Evolutionary conservation across 2,329 filamentous ascomycete genomes (phyloP).

Genomic region (Penicillium psychrosexuale): DNA sequence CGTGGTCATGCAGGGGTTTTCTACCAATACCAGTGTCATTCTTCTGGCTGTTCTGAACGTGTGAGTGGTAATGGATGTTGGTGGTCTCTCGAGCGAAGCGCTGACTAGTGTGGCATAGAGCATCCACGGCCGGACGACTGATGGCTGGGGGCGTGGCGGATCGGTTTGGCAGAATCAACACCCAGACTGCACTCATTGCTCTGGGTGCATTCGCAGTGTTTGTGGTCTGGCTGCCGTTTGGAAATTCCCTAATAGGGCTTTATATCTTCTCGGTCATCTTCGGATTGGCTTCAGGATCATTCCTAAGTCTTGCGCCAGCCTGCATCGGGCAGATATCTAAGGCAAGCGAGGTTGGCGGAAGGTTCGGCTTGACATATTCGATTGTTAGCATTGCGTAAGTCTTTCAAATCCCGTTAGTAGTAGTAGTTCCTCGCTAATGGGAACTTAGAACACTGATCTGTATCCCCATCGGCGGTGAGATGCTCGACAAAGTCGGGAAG

Average conservation of each 20-base stretch:
- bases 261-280: constrained; percentile 41
- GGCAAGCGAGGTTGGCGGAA: constrained; percentile 48
- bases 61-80: constrained; percentile 12
- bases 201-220: constrained; percentile 43
- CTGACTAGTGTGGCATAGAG: constrained; percentile 19
- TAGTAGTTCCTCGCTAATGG: not conserved
- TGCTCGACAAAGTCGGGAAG: constrained; percentile 48
- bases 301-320: constrained; percentile 46
- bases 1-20: constrained; percentile 30
- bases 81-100: not conserved
- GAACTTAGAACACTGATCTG: constrained; percentile 43
- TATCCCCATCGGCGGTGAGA: constrained; percentile 49
- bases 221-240: constrained; percentile 48
- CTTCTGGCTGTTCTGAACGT: constrained; percentile 41
- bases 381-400: constrained; percentile 47
- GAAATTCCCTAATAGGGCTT: constrained; percentile 20
- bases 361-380: constrained; percentile 51
- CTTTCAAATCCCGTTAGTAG: no score
- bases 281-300: constrained; percentile 49
- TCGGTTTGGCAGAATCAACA: constrained; percentile 48
- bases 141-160: constrained; percentile 47
- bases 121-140: constrained; percentile 45
- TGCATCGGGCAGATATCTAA: constrained; percentile 50
- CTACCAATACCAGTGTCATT: constrained; percentile 29
- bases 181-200: constrained; percentile 31